phyloP scores from a whole-genome alignment of 805 yeast genomes.

The Candida xyloterini region DNA sequence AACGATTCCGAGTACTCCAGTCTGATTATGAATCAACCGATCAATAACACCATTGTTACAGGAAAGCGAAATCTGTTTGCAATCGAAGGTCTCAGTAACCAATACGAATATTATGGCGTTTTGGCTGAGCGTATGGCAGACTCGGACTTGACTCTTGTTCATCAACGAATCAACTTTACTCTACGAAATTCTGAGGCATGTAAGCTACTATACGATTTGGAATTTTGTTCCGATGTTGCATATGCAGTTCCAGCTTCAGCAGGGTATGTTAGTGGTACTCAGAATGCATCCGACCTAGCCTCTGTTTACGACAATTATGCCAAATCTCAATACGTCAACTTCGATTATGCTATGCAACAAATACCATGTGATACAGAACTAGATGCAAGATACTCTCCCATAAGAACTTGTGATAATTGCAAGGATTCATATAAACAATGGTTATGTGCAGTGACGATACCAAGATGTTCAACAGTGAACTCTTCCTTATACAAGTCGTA shows the following conservation, averaged over 20 bases:
- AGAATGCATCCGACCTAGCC: conserved; percentile 36
- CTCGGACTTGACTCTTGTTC: conserved; percentile 61
- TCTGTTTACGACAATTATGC: conserved; percentile 66
- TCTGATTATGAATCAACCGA: conserved; percentile 40
- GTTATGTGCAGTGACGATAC: conserved; percentile 87
- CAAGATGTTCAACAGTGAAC: conserved; percentile 67
- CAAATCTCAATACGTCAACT: conserved; percentile 51
- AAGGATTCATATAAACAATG: conserved; percentile 69
- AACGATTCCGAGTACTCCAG: conserved; percentile 43
- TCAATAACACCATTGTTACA: conserved; percentile 15
- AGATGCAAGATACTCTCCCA: conserved; percentile 70
- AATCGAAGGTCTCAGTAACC: conserved; percentile 55
- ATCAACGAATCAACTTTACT: conserved; percentile 52
- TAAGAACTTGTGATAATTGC: conserved; percentile 73
- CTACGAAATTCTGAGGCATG: conserved; percentile 59
- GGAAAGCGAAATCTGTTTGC: conserved; percentile 47
- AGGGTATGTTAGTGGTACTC: conserved; percentile 25
- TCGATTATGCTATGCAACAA: conserved; percentile 72
- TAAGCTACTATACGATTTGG: conserved; percentile 67
- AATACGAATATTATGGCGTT: conserved; percentile 63
- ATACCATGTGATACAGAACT: conserved; percentile 68
- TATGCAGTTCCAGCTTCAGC: conserved; percentile 71
- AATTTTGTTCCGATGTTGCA: conserved; percentile 78
- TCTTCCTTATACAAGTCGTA: conserved; percentile 45
- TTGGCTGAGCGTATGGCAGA: conserved; percentile 48